phyloP scores from a whole-genome alignment of 352 stramenopile genomes.

The Phytopythium vexans region DNA sequence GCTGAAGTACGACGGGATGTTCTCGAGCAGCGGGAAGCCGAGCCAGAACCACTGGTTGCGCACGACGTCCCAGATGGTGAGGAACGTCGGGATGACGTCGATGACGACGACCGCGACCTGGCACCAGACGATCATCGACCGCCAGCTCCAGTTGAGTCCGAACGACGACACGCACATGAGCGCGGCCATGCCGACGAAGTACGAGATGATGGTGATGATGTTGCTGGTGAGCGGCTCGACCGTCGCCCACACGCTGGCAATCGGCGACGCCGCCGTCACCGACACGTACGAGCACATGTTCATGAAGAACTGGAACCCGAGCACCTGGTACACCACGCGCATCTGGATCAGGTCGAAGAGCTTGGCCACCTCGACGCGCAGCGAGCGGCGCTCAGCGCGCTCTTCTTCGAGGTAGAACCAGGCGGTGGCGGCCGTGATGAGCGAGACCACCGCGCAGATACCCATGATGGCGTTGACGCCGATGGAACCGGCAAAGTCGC shows the following conservation, averaged over 20 bases:
- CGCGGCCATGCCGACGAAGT: slow-evolving; percentile 9
- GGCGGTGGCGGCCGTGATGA: slow-evolving; percentile 17
- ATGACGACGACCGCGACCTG: slow-evolving; percentile 24
- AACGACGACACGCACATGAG: slow-evolving; percentile 17
- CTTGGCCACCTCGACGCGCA: slow-evolving; percentile 12
- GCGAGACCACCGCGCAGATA: slow-evolving; percentile 14
- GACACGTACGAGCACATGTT: slow-evolving; percentile 20
- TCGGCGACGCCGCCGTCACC: slow-evolving; percentile 10
- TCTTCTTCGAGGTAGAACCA: slow-evolving; percentile 29
- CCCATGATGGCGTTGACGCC: slow-evolving; percentile 24
- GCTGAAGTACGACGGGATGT: slow-evolving; percentile 17
- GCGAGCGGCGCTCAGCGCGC: slow-evolving; percentile 11
- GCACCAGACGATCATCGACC: slow-evolving; percentile 20
- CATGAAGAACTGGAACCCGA: slow-evolving; percentile 23
- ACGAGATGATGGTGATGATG: slow-evolving; percentile 18
- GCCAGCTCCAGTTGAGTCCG: slow-evolving; percentile 31
- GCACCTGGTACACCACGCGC: slow-evolving; percentile 26
- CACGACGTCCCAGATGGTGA: slow-evolving; percentile 25
- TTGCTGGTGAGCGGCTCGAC: slow-evolving; percentile 21
- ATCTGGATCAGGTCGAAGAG: slow-evolving; percentile 25
- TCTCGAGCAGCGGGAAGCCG: slow-evolving; percentile 19
- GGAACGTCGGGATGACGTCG: slow-evolving; percentile 23
- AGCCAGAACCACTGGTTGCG: slow-evolving; percentile 24
- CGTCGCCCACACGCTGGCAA: slow-evolving; percentile 19
- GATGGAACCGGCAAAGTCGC: slow-evolving; percentile 23